phyloP scores from a whole-genome alignment of 495 filamentous ascomycete species.

The Xylaria acuta region DNA sequence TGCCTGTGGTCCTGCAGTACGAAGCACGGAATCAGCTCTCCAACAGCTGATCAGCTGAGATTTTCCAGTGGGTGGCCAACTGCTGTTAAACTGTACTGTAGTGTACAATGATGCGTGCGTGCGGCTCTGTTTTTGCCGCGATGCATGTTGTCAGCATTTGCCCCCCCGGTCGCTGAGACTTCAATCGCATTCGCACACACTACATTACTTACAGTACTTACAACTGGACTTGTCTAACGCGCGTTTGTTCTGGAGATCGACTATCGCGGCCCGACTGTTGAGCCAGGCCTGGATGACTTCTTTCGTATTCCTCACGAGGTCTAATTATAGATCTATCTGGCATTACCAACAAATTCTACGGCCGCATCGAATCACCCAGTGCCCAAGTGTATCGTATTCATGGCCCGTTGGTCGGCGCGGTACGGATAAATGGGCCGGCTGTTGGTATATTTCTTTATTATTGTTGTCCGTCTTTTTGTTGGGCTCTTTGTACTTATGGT shows the following conservation, averaged over 20 bases:
- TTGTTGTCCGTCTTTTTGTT: background rate
- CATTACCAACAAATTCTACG: background rate
- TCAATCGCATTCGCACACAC: background rate
- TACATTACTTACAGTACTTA: background rate
- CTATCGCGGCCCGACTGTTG: background rate
- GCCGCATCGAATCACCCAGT: background rate
- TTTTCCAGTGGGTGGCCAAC: background rate
- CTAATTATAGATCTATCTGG: slow-evolving; percentile 10
- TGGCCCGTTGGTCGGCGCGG: background rate
- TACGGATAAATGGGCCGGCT: background rate
- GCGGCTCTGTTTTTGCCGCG: slow-evolving; percentile 6
- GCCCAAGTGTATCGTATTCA: background rate
- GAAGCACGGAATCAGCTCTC: background rate
- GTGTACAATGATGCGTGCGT: background rate
- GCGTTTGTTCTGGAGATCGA: background rate
- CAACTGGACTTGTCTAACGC: background rate
- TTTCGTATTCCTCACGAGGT: slow-evolving; percentile 10
- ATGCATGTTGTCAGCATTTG: background rate
- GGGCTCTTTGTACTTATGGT: background rate
- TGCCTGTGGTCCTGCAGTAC: background rate
- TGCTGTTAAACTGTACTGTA: too few relatives aligned
- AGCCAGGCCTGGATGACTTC: too few relatives aligned
- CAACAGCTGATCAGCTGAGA: slow-evolving; percentile 10
- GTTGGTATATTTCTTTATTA: background rate
- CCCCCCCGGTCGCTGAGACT: slow-evolving; percentile 3